Evolutionary conservation across 2,329 filamentous ascomycete species (phyloP), one percentile per base, ranked within the genome.

Genomic region (Aspergillus caelatus): DNA sequence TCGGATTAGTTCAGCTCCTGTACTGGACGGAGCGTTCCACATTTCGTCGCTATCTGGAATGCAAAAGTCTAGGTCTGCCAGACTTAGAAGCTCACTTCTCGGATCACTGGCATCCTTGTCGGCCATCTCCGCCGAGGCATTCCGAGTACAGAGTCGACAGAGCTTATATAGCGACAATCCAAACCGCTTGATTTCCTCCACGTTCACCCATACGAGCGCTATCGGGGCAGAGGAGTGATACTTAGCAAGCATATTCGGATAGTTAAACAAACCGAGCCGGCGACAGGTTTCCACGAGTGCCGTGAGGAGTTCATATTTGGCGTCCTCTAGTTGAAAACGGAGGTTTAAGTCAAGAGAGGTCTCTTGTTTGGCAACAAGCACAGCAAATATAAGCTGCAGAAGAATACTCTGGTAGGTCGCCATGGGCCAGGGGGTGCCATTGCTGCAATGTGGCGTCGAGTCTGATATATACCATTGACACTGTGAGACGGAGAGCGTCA

Each of bases 141-240:
- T n/a, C 30, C 30, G 19, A 34, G 52, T 57, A 30, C 54, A 50
- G 53, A 62, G 48, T 12, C 68, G 63, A 43, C 65, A 67, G 2
- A 72, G 56, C 56, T 72, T 74, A 57, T 72, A 74, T 8, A 75
- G 62, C 0, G 71, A 67, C 8, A 75, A 50, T 16, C 67, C 67
- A 39, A 74, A 73, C n/a, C 68, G 64, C 65, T 74, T 74, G 32
- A 67, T 65, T 54, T 74, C 72, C 61, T 74, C 72, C 16, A 72
- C 66, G 28, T 58, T 57, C 21, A 67, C 62, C 61, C 66, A 72
- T 50, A 71, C 50, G 58, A 68, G 67, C 12, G 66, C 60, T 4
- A 68, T 39, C 21, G 68, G 69, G 12, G 67, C 68, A 30, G 62
- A 55, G 14, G 56, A 12, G 9, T 61, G 32, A 39, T 67, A 58